Percentiles rank a stretch among this genome's conserved stretches.
phyloP scores from a whole-genome alignment of 192 early-diverging fungal genomes.

The Coemansia sp. region DNA sequence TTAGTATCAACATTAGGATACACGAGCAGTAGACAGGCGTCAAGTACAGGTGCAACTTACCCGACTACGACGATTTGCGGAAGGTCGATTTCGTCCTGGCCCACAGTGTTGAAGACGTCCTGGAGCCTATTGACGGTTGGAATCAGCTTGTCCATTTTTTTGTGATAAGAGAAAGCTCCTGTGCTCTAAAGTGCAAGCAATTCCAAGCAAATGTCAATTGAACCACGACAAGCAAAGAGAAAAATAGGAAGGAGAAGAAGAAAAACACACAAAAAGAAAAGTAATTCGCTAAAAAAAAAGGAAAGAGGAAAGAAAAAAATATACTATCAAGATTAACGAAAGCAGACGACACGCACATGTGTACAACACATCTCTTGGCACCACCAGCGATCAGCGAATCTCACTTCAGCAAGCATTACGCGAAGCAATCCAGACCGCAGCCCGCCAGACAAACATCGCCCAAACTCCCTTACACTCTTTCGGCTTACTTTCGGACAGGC shows the following conservation, averaged over 20 bases:
- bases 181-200: conserved; percentile 9
- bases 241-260: conserved; percentile 1
- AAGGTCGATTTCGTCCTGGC: conserved; percentile 75
- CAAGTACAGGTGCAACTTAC: conserved; percentile 26
- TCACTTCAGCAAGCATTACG: not conserved
- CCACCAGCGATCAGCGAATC: not conserved
- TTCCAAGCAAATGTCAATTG: not conserved
- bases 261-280: conserved; percentile 12
- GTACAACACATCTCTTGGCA: not conserved
- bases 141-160: conserved; percentile 77
- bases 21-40: not conserved
- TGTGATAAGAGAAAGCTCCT: conserved; percentile 12
- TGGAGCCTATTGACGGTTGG: conserved; percentile 82
- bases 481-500: conserved; percentile 9
- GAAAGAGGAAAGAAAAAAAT: not conserved
- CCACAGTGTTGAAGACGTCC: conserved; percentile 79
- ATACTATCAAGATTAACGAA: not conserved
- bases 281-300: conserved; percentile 3
- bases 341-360: not conserved
- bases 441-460: not conserved
- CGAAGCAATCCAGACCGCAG: conserved; percentile 10
- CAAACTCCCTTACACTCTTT: not conserved
- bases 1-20: not conserved
- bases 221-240: conserved; percentile 1
- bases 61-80: conserved; percentile 89